These are phyloP conservation scores for Dendrobium chrysotoxum DNA, from an alignment of 106 monocot species.

Conservation along the genomic window DNA sequence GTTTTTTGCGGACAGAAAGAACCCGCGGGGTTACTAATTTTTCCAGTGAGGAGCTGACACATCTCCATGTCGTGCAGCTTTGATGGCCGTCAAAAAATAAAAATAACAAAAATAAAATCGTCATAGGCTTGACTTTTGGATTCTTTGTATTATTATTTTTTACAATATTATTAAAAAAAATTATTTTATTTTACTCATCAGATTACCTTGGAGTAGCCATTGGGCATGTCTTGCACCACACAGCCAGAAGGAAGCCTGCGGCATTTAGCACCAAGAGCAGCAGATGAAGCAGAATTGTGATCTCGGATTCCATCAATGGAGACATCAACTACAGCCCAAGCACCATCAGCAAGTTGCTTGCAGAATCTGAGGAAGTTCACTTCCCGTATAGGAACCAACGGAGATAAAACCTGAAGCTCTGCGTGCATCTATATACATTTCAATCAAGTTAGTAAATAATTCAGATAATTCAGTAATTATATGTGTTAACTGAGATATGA, in stretches of 20 bases:
- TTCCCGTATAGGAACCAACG: constrained; percentile 63
- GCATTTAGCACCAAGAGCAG: constrained; percentile 23
- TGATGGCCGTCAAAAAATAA: not conserved
- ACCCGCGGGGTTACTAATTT: too few species aligned
- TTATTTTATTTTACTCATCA: too few species aligned
- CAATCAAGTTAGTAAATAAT: not conserved
- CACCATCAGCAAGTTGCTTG: constrained; percentile 62
- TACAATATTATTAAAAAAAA: too few species aligned
- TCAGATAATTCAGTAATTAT: not conserved
- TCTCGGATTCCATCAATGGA: constrained; percentile 45
- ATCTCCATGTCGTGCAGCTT: not conserved
- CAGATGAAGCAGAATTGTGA: not conserved
- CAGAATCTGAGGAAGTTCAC: constrained; percentile 69
- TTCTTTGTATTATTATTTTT: not conserved
- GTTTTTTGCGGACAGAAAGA: constrained; percentile 2
- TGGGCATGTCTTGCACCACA: constrained; percentile 74
- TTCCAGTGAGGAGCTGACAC: too few species aligned
- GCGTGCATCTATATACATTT: constrained; percentile 47
- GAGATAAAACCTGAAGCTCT: constrained; percentile 83
- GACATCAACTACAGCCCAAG: constrained; percentile 78
- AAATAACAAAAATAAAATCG: not conserved
- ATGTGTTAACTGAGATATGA: not conserved
- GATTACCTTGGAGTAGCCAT: constrained; percentile 77
- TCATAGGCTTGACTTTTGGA: not conserved
- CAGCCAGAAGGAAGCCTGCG: constrained; percentile 72